A percentile compares a stretch with the other conserved stretches of the same genome.
phyloP scores from a whole-genome alignment of 768 basidiomycete genomes.

The Postia placenta region DNA sequence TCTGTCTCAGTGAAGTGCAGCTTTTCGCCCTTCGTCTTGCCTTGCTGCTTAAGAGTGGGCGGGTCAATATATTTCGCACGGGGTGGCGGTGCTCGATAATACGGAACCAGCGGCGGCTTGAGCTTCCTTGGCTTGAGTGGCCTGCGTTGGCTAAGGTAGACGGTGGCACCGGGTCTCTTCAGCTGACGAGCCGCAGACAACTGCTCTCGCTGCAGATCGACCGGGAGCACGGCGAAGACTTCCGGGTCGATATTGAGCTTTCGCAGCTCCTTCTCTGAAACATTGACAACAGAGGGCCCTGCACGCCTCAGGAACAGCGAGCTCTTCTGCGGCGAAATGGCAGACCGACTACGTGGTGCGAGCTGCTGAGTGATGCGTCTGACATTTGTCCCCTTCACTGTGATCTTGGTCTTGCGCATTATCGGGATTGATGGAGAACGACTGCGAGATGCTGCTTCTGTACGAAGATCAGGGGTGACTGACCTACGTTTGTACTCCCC shows the following conservation, averaged over 20 bases:
- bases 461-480: constrained; percentile 33
- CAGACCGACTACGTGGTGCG: constrained; percentile 45
- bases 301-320: constrained; percentile 32
- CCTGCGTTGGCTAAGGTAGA: constrained; percentile 29
- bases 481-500: constrained; percentile 60
- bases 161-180: constrained; percentile 23
- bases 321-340: constrained; percentile 31
- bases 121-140: constrained; percentile 42
- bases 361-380: constrained; percentile 60
- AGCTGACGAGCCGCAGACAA: constrained; percentile 52
- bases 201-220: constrained; percentile 67
- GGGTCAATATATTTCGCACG: constrained; percentile 44
- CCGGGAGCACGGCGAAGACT: constrained; percentile 61
- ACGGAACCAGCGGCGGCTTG: constrained; percentile 31
- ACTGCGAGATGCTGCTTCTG: constrained; percentile 5
- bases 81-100: constrained; percentile 44
- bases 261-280: constrained; percentile 52
- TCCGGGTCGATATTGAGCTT: constrained; percentile 68
- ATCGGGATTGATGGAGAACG: constrained; percentile 4
- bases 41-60: constrained; percentile 52
- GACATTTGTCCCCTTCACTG: constrained; percentile 36
- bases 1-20: constrained; percentile 54
- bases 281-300: constrained; percentile 31
- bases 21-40: constrained; percentile 46
- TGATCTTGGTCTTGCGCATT: constrained; percentile 12